Conservation (phyloP, 148 eudicot genomes). For the Silene latifolia region DNA sequence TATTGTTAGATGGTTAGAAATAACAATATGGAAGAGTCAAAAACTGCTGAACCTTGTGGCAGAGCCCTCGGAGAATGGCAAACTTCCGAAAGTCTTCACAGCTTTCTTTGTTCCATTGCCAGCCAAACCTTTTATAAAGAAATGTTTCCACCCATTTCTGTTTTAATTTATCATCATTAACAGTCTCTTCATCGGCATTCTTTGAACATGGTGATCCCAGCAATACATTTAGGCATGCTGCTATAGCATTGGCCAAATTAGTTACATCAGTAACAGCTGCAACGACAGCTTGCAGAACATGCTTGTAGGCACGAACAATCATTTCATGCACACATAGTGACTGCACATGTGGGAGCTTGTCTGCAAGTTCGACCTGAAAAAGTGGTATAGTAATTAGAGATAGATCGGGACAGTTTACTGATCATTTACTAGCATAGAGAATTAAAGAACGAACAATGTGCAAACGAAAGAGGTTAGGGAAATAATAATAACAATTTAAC, state of each 20-base stretch:
- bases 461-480: too few species aligned
- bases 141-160: slow-evolving; percentile 82
- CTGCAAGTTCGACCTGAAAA: slow-evolving; percentile 84
- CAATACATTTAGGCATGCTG: slow-evolving; percentile 80
- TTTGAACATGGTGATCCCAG: slow-evolving; percentile 56
- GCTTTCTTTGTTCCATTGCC: slow-evolving; percentile 68
- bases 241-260: slow-evolving; percentile 61
- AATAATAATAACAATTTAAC: too few species aligned
- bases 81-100: slow-evolving; percentile 64
- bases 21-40: neutral
- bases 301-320: slow-evolving; percentile 92
- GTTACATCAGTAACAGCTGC: slow-evolving; percentile 53
- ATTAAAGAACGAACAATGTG: slow-evolving; percentile 4
- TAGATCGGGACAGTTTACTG: neutral
- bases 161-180: slow-evolving; percentile 53
- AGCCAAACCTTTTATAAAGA: slow-evolving; percentile 72
- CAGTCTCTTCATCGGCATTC: slow-evolving; percentile 40
- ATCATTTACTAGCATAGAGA: neutral
- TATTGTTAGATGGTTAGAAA: neutral
- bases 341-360: slow-evolving; percentile 94
- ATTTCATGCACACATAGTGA: slow-evolving; percentile 87
- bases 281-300: slow-evolving; percentile 73
- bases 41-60: slow-evolving; percentile 63
- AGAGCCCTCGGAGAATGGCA: slow-evolving; percentile 90
- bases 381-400: slow-evolving; percentile 8